phyloP scores from a whole-genome alignment of 331 rosid species.

The Quercus phellos region DNA sequence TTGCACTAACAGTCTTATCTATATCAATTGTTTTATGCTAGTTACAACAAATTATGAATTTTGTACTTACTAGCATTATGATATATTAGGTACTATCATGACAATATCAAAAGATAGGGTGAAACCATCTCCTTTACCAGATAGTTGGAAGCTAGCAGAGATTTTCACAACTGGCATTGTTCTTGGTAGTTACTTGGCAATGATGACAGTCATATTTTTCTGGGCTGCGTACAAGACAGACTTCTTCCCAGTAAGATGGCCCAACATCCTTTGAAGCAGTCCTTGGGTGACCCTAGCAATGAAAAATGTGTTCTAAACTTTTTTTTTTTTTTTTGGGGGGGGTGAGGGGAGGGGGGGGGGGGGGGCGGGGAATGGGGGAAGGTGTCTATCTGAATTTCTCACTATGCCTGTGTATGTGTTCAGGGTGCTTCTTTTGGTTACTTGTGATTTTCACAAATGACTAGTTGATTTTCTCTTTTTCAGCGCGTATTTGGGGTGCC shows the following conservation, averaged over 20 bases:
- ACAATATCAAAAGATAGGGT: constrained; percentile 97
- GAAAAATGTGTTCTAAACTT: neutral
- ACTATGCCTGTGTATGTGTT: neutral
- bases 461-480: constrained; percentile 20
- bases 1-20: neutral
- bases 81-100: constrained; percentile 83
- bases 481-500: constrained; percentile 79
- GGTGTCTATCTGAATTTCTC: neutral
- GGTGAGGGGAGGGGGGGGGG: too few species aligned
- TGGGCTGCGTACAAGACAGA: constrained; percentile 93
- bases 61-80: constrained; percentile 6
- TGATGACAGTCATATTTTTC: constrained; percentile 98
- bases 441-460: neutral
- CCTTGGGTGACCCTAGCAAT: neutral
- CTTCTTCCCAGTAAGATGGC: constrained; percentile 80
- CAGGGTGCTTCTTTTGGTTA: constrained; percentile 1
- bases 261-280: neutral
- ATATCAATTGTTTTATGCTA: neutral
- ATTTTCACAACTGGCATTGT: constrained; percentile 89
- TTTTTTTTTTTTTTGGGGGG: neutral
- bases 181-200: constrained; percentile 94
- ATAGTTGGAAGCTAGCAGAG: constrained; percentile 97
- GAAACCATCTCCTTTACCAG: constrained; percentile 98
- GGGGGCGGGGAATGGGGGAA: neutral
- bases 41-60: neutral